Conservation (phyloP, 768 basidiomycete genomes). For the Macrolepiota dolichaula region DNA sequence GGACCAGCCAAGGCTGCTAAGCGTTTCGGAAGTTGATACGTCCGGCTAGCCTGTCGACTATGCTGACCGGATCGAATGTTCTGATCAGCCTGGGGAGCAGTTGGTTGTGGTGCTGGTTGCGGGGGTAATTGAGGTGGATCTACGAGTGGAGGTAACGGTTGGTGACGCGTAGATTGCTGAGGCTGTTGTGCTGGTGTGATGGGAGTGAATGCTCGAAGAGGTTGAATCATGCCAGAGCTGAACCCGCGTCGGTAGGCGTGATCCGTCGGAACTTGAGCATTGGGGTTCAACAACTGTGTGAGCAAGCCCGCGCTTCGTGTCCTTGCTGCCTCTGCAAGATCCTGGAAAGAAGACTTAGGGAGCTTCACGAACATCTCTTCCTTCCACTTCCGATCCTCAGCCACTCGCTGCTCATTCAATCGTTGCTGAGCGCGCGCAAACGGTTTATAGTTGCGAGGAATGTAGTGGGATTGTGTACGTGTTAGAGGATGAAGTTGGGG, state of each 20-base stretch:
- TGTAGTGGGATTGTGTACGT: conserved; percentile 24
- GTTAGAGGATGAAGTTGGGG: conserved; percentile 17
- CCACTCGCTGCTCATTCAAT: conserved; percentile 36
- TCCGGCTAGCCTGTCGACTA: conserved; percentile 6
- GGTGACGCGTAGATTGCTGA: background rate
- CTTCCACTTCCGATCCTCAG: conserved; percentile 58
- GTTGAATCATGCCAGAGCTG: conserved; percentile 42
- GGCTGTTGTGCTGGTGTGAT: background rate
- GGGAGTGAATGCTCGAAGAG: conserved; percentile 15
- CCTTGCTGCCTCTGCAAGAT: conserved; percentile 33
- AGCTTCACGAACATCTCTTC: conserved; percentile 73
- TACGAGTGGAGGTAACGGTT: background rate
- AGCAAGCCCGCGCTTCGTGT: conserved; percentile 51
- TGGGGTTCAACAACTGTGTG: conserved; percentile 69
- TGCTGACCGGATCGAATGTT: background rate
- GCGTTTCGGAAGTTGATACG: conserved; percentile 6
- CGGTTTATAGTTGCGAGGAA: conserved; percentile 15
- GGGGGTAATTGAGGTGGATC: background rate
- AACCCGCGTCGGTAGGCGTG: conserved; percentile 58
- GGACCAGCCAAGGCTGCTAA: background rate
- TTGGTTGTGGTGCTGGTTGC: background rate
- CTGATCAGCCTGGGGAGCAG: background rate
- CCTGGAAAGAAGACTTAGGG: conserved; percentile 63
- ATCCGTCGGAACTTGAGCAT: conserved; percentile 52
- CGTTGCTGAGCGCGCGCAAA: conserved; percentile 13